Base-by-base conservation (phyloP, 768 basidiomycete genomes). In the Podaxis sp. region DNA sequence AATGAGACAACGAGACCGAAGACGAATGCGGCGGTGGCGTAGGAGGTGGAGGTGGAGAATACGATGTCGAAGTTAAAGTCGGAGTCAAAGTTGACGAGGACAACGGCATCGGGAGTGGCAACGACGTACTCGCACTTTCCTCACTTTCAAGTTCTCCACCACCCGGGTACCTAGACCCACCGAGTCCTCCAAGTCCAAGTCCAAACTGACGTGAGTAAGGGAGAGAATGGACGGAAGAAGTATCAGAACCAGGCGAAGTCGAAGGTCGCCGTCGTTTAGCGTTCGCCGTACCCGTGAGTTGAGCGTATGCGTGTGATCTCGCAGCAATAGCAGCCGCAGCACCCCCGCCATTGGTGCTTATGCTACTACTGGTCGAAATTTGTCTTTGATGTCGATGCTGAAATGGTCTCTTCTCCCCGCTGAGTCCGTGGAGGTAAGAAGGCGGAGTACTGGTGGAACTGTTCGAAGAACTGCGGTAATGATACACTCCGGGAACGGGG, bases 221-320 rank as follows among this genome's bases (percentile, higher is more conserved):
- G 41, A 43, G 43, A n/a, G 51, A 54, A 22, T 55, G 43, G 22
- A 61, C 36, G 9, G 61, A 49, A 56, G 61, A 55, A 11, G 57
- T 51, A 7, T 38, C 54, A 49, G 61, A 56, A 60, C 49, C 51
- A 55, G 61, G 54, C 2, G 61, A 55, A 56, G 54, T 62, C 46
- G 61, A 62, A 49, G 61, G 61, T 40, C 61, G 54, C 17, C 61
- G 59, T 40, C 15, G 61, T 56, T 38, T 62, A 49, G 61, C 25
- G 25, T 19, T 53, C 50, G 47, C 43, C 3, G 46, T 50, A 15
- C 59, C 50, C 24, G 61, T 62, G 22, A 62, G 61, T 22, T 62
- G 61, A 12, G 61, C 61, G 40, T 62, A 62, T 15, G 61, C 61
- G 22, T 55, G 54, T 22, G 54, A 62, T 40, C 61, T 47, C 3